Conservation (phyloP, 2,329 filamentous ascomycete genomes). For the Trichoderma guizhouense region DNA sequence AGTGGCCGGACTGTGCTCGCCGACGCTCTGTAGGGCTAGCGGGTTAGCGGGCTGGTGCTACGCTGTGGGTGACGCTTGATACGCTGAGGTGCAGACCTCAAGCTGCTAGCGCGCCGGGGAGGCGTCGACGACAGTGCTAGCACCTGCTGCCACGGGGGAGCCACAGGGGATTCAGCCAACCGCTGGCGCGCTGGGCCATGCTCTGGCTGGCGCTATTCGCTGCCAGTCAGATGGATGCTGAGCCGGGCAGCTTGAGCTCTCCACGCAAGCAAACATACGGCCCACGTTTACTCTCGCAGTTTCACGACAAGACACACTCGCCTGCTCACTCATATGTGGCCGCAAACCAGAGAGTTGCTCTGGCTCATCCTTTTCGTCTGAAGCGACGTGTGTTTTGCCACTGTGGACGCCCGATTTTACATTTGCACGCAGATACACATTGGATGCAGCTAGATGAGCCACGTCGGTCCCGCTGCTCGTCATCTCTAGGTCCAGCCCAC, state of each 20-base stretch:
- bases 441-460: background rate
- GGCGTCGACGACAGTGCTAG: conserved; percentile 7
- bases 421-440: background rate
- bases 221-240: background rate
- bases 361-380: background rate
- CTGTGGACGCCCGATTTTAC: background rate
- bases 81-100: conserved; percentile 6
- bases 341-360: background rate
- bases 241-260: background rate
- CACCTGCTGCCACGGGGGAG: background rate
- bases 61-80: background rate
- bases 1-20: background rate
- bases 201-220: background rate
- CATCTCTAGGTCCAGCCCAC: background rate
- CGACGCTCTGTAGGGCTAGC: conserved; percentile 2
- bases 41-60: background rate
- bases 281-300: background rate
- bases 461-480: background rate
- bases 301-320: conserved; percentile 6
- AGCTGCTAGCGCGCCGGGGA: conserved; percentile 2
- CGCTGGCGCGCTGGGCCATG: conserved; percentile 4
- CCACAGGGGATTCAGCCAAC: conserved; percentile 6
- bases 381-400: background rate
- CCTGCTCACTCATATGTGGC: conserved; percentile 5
- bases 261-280: background rate